A percentile compares a stretch with the other conserved stretches of the same genome.
Conservation (phyloP, 2,329 filamentous ascomycete genomes). For the Xylariaceae sp. region DNA sequence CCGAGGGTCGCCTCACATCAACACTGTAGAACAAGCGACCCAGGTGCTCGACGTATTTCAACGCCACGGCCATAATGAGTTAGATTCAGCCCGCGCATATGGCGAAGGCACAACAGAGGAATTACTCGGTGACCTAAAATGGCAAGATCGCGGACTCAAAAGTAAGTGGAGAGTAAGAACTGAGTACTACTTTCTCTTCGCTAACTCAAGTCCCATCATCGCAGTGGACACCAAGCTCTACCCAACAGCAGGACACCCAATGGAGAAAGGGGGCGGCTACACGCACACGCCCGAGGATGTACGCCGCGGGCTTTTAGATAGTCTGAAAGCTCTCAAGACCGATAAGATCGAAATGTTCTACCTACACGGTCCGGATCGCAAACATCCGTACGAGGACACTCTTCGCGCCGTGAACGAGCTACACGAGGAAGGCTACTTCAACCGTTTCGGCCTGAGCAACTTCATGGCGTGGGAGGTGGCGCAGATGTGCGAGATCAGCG, state of each 20-base stretch:
- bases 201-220: not conserved
- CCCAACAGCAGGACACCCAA: conserved; percentile 6
- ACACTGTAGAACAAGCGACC: conserved; percentile 37
- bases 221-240: conserved; percentile 51
- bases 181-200: not conserved
- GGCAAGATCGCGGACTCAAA: conserved; percentile 47
- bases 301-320: conserved; percentile 40
- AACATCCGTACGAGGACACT: conserved; percentile 50
- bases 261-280: conserved; percentile 9
- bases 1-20: conserved; percentile 21
- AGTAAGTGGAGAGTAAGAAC: not conserved
- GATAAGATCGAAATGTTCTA: conserved; percentile 32
- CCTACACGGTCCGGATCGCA: conserved; percentile 53
- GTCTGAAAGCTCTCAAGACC: conserved; percentile 41
- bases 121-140: conserved; percentile 49
- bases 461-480: conserved; percentile 53
- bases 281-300: conserved; percentile 41
- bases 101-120: conserved; percentile 68
- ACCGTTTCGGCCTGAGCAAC: conserved; percentile 55
- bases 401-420: conserved; percentile 51
- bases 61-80: conserved; percentile 68
- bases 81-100: conserved; percentile 69
- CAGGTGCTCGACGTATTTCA: conserved; percentile 70
- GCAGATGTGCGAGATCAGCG: conserved; percentile 51
- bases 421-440: conserved; percentile 38